Evolutionary conservation across 1,284 basidiomycete species (phyloP), one percentile per base, ranked within the genome.

Genomic region (Ustilago shanxiensis): DNA sequence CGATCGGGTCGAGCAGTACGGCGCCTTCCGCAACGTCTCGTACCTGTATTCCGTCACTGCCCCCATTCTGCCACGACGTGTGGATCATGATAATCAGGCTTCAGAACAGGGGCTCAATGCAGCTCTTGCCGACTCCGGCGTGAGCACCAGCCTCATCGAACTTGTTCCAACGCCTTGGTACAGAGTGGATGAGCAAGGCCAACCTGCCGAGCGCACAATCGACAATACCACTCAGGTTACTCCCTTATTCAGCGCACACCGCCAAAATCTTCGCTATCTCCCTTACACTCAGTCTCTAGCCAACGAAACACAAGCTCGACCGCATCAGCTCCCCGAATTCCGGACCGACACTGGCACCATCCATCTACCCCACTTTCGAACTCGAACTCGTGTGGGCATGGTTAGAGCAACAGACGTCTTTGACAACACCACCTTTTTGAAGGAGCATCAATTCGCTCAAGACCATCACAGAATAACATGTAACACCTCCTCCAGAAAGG

Each of bases 121-220:
- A 2, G 65, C 65, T 26, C 47, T 67, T 7, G 33, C 33, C 13
- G 59, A 61, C 2, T 41, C 53, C 8, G 65, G 59, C 11, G 39
- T 61, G 26, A 33, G 33, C 3, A 47, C 65, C 14, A 35, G 37
- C 10, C 47, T 67, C 11, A 28, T 67, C 26, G 58, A 60, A 53
- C 65, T 67, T 24, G 59, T 67, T 3, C 53, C 52, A 8, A 57
- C 65, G 4, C 65, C 65, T 9, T 67, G 51, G 45, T 61, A 44
- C 16, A 37, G 65, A 14, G 18, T 54, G 14, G 49, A 57, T 33
- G 18, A 13, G 9, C 22, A 50, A 2, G 65, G 49, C 10, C 3
- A 35, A 8, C 18, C 49, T 29, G 39, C 24, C 14, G 11, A 49
- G 3, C 22, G 28, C 3, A 67, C 44, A 3, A 39, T 67, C 16